Evolutionary conservation across 305 asterid genomes (phyloP).

Genomic region (Fraxinus dipetala): DNA sequence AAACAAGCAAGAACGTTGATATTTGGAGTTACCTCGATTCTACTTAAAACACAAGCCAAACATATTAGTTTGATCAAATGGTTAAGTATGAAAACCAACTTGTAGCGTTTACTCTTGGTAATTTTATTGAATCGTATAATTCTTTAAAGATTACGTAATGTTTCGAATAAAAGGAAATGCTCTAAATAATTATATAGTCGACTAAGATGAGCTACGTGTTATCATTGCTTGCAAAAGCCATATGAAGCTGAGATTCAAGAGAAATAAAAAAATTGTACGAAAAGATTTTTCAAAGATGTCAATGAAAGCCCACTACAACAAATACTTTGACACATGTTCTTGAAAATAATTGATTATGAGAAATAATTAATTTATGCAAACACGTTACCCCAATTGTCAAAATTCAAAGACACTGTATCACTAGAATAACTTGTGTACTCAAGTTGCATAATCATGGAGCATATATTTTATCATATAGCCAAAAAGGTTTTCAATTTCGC

Average conservation of each 20-base stretch:
- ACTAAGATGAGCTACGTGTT: not conserved
- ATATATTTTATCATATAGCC: not conserved
- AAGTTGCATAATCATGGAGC: not conserved
- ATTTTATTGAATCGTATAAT: no score
- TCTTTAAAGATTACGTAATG: not conserved
- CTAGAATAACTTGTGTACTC: not conserved
- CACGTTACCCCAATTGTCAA: not conserved
- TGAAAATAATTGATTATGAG: not conserved
- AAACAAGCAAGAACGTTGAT: not conserved
- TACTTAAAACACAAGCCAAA: not conserved
- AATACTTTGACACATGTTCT: not conserved
- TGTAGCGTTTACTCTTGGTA: no score
- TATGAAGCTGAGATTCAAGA: not conserved
- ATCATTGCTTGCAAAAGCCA: not conserved
- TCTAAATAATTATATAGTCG: not conserved
- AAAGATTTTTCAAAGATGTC: not conserved
- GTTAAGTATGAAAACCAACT: no score
- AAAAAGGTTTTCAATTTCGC: not conserved
- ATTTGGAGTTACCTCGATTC: not conserved
- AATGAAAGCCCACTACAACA: not conserved
- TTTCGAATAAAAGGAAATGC: no score
- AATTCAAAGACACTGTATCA: not conserved
- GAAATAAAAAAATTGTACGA: not conserved
- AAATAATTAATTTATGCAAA: not conserved
- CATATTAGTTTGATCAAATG: not conserved